Percentiles rank a stretch among this genome's conserved stretches.
Evolutionary conservation across 2,329 filamentous ascomycete species (phyloP).

Genomic region (Trichoderma sp.): DNA sequence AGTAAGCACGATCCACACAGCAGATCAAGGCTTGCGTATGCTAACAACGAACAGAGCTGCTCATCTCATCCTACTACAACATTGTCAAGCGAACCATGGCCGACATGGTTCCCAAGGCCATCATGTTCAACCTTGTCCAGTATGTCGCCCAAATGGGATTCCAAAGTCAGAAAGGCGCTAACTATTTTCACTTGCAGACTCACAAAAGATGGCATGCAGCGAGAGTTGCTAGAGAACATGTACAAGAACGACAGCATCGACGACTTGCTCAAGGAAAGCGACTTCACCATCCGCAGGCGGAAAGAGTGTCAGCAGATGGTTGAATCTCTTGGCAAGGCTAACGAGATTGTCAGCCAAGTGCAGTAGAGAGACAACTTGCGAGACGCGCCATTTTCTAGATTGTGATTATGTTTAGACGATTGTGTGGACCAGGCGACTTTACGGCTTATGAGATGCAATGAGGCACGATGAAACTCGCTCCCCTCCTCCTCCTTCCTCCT

Average conservation of each 20-base stretch:
- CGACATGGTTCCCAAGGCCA: conserved; percentile 99
- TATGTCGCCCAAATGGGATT: conserved; percentile 54
- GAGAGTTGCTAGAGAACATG: conserved; percentile 95
- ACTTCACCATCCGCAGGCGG: conserved; percentile 90
- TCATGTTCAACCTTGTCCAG: conserved; percentile 97
- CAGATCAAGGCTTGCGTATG: not conserved
- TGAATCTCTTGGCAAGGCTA: conserved; percentile 84
- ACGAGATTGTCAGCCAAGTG: conserved; percentile 90
- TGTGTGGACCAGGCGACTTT: conserved; percentile 16
- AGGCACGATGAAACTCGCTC: conserved; percentile 24
- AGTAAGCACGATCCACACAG: conserved; percentile 63
- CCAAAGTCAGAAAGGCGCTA: not conserved
- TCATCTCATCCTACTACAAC: conserved; percentile 97
- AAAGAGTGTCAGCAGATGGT: conserved; percentile 99
- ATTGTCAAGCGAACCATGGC: conserved; percentile 99
- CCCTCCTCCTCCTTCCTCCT: not conserved
- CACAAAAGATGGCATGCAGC: conserved; percentile 98
- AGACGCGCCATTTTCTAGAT: conserved; percentile 21
- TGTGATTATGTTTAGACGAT: conserved; percentile 22
- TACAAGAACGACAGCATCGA: conserved; percentile 90
- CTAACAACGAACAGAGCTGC: conserved; percentile 65
- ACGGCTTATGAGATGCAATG: conserved; percentile 27
- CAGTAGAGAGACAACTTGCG: conserved; percentile 49
- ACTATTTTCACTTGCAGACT: conserved; percentile 56
- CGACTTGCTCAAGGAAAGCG: conserved; percentile 94